phyloP scores from a whole-genome alignment of 139 green algal species.

The Micractinium conductrix region DNA sequence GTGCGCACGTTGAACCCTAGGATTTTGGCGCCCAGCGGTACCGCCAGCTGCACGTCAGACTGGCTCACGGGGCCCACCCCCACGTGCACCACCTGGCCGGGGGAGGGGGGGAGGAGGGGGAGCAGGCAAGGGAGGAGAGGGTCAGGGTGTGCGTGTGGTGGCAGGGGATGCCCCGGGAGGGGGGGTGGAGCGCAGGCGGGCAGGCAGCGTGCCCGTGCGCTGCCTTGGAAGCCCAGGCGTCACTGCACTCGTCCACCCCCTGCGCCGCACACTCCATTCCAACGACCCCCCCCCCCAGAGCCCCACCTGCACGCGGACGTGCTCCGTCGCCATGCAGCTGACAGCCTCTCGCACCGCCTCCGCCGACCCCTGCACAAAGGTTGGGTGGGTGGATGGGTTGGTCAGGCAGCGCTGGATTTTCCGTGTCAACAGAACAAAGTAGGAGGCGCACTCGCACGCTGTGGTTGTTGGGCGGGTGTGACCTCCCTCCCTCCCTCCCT shows the following conservation, averaged over 20 bases:
- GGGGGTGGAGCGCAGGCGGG: background rate
- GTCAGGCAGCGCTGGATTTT: too few species aligned
- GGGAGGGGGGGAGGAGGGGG: background rate
- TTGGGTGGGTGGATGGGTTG: too few species aligned
- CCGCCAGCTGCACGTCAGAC: conserved; percentile 77
- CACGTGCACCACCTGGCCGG: conserved; percentile 56
- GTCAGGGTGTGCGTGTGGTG: too few species aligned
- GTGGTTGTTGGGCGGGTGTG: too few species aligned
- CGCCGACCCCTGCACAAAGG: conserved; percentile 64
- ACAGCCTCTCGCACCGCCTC: conserved; percentile 69
- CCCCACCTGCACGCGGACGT: conserved; percentile 37
- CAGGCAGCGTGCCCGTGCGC: background rate
- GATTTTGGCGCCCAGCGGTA: conserved; percentile 67
- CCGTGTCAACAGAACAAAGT: too few species aligned
- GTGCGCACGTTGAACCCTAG: conserved; percentile 81
- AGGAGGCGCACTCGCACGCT: too few species aligned
- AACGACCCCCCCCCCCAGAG: background rate
- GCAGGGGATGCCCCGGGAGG: too few species aligned
- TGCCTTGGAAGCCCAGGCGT: background rate
- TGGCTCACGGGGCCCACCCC: conserved; percentile 78
- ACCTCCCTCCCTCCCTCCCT: too few species aligned
- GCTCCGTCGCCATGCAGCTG: conserved; percentile 39
- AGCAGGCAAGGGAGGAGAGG: background rate
- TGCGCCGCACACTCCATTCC: background rate
- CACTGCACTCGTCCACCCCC: background rate